Conservation (phyloP, 805 yeast species). For the Jamesozyma jinghongensis region DNA sequence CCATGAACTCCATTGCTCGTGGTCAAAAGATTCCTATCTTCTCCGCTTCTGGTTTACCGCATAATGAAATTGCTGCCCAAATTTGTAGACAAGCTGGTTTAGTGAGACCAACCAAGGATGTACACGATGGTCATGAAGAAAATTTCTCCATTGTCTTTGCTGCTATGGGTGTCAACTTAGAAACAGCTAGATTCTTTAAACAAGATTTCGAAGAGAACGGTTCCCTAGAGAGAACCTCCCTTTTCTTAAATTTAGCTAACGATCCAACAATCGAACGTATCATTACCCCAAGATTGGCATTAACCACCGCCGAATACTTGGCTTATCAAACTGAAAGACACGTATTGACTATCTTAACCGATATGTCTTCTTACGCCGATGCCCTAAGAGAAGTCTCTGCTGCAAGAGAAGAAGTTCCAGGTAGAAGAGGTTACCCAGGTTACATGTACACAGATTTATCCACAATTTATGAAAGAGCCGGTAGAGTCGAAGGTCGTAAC, state of each 20-base stretch:
- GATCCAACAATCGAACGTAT: conserved; percentile 99
- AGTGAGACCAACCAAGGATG: conserved; percentile 98
- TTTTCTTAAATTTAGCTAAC: conserved; percentile 94
- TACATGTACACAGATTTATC: conserved; percentile 99
- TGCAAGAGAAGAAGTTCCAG: conserved; percentile 99
- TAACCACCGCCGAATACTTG: conserved; percentile 96
- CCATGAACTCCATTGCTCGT: conserved; percentile 99
- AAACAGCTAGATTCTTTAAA: conserved; percentile 96
- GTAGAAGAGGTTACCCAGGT: conserved; percentile 99
- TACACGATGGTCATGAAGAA: conserved; percentile 99
- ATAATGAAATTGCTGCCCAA: conserved; percentile 99
- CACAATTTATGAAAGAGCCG: conserved; percentile 98
- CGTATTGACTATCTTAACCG: conserved; percentile 94
- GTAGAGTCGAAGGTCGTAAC: conserved; percentile 99
- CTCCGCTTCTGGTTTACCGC: conserved; percentile 98
- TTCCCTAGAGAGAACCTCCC: conserved; percentile 92
- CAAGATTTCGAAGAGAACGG: conserved; percentile 99
- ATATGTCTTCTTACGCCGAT: conserved; percentile 99
- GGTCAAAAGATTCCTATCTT: conserved; percentile 99
- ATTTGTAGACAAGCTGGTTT: conserved; percentile 99
- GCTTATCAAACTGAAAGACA: conserved; percentile 99
- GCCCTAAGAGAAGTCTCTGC: conserved; percentile 99
- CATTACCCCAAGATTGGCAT: conserved; percentile 96
- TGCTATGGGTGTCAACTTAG: conserved; percentile 99
- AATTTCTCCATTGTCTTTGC: conserved; percentile 98